Conservation (phyloP, 192 early-diverging fungal genomes). For the Dispira parvispora region DNA sequence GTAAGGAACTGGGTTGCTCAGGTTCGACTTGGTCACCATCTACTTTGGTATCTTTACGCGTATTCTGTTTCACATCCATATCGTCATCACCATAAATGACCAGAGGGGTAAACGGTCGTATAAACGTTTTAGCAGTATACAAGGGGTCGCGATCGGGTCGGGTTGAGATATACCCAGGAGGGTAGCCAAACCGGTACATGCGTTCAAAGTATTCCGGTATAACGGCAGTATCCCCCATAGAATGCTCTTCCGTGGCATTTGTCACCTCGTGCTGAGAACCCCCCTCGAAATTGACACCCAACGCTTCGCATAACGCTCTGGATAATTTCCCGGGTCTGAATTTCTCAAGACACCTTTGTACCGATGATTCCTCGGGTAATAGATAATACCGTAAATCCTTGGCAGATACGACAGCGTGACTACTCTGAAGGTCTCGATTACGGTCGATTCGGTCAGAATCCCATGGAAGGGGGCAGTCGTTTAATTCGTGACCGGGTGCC, state of each 20-base stretch:
- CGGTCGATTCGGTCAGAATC: not conserved
- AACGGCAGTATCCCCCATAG: not conserved
- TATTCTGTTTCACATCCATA: not conserved
- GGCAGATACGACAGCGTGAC: not conserved
- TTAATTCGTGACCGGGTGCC: not conserved
- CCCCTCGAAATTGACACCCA: not conserved
- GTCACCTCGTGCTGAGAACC: not conserved
- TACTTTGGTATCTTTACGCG: too few species aligned
- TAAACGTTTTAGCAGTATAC: not conserved
- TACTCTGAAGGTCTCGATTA: not conserved
- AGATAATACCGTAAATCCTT: not conserved
- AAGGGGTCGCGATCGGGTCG: not conserved
- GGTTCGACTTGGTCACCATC: too few species aligned
- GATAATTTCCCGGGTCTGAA: not conserved
- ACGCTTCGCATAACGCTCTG: not conserved
- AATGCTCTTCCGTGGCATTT: not conserved
- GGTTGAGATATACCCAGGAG: not conserved
- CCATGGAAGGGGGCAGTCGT: not conserved
- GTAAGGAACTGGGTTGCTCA: not conserved
- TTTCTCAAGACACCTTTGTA: not conserved
- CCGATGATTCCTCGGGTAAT: not conserved
- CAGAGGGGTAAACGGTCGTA: not conserved
- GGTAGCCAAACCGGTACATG: conserved; percentile 4
- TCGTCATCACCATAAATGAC: not conserved
- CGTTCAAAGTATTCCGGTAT: not conserved